Evolutionary conservation across 192 early-diverging fungal species (phyloP).

Genomic region (Backusella luteola): DNA sequence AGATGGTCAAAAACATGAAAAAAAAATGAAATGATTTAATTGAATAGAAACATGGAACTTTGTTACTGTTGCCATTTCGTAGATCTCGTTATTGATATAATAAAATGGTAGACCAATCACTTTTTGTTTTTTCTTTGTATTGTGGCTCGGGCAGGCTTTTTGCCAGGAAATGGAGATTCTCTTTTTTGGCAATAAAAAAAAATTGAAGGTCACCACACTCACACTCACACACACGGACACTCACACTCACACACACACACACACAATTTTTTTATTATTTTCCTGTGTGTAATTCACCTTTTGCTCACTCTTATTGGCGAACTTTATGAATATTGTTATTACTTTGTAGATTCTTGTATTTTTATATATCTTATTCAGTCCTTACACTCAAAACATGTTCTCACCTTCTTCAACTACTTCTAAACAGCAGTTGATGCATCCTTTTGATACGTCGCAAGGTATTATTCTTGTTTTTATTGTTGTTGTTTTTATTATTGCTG

Average conservation of each 20-base stretch:
- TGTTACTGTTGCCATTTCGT: not conserved
- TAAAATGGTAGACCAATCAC: not conserved
- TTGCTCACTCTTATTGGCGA: not conserved
- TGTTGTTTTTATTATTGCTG: not conserved
- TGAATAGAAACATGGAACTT: too few relatives aligned
- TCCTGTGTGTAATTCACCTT: not conserved
- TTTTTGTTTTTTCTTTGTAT: not conserved
- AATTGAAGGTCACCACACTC: not conserved
- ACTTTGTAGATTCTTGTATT: not conserved
- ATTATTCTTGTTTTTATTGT: not conserved
- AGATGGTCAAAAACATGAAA: not conserved
- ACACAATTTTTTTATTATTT: not conserved
- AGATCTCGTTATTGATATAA: not conserved
- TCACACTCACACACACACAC: not conserved
- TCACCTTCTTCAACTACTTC: not conserved
- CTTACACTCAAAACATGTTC: not conserved
- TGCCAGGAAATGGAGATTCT: not conserved
- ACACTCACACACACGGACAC: not conserved
- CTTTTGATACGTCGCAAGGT: constrained; percentile 1
- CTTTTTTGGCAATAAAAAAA: not conserved
- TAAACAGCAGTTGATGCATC: constrained; percentile 2
- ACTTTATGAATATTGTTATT: not conserved
- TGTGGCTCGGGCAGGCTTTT: constrained; percentile 5
- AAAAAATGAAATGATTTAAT: not conserved
- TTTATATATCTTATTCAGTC: not conserved